Percentiles rank a stretch among this genome's conserved stretches.
These are phyloP conservation scores for Aethionema arabicum DNA, from an alignment of 345 rosid genomes.

Conservation along the genomic window DNA sequence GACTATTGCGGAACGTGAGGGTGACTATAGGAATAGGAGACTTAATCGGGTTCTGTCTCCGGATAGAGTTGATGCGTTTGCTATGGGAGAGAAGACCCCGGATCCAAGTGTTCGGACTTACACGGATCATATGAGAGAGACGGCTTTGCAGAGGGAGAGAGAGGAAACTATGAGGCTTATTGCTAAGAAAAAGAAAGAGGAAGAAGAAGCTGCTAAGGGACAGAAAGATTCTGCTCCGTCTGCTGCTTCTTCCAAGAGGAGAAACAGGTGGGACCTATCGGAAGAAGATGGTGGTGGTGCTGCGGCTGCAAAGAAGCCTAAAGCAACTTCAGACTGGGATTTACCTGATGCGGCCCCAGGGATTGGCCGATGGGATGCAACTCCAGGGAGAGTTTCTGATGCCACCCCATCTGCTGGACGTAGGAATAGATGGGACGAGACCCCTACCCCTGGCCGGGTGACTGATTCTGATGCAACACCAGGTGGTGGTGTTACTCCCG, in stretches of 20 bases:
- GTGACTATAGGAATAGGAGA: conserved; percentile 85
- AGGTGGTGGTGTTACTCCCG: conserved; percentile 77
- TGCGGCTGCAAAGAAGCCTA: conserved; percentile 54
- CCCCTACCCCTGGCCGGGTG: conserved; percentile 90
- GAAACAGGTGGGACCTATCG: conserved; percentile 90
- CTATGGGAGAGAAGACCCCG: conserved; percentile 92
- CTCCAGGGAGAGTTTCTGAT: conserved; percentile 76
- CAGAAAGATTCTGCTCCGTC: conserved; percentile 42
- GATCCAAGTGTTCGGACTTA: conserved; percentile 74
- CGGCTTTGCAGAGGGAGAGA: conserved; percentile 56
- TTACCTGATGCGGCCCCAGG: conserved; percentile 81
- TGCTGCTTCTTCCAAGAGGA: conserved; percentile 58
- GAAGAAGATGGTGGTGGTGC: conserved; percentile 62
- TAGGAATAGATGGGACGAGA: conserved; percentile 97
- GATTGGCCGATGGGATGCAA: conserved; percentile 92
- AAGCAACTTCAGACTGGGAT: conserved; percentile 88
- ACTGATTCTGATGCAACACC: conserved; percentile 95
- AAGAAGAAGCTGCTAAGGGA: conserved; percentile 64
- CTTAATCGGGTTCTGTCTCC: conserved; percentile 85
- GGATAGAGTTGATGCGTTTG: conserved; percentile 86
- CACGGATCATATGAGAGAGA: conserved; percentile 84
- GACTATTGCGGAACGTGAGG: conserved; percentile 86
- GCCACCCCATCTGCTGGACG: conserved; percentile 75
- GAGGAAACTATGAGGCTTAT: conserved; percentile 58
- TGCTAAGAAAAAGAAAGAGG: conserved; percentile 73